Base-by-base conservation (phyloP, 805 yeast species). In the Torulaspora quercuum region DNA sequence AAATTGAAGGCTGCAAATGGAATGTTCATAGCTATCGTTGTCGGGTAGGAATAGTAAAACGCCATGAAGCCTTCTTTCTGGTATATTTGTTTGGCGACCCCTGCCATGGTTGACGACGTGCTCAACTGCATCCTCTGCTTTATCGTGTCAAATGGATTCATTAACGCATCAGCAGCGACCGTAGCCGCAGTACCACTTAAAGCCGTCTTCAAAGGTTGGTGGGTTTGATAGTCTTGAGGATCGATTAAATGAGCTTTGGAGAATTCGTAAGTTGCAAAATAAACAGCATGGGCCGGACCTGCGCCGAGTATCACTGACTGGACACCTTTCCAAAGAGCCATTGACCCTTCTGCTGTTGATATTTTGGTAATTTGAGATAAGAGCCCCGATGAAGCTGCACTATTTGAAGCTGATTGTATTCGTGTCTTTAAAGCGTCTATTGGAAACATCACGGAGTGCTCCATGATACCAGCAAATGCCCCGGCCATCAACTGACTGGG, bases 401-500 rank as follows among this genome's bases (percentile, higher is more conserved):
- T 42, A 13, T 79, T 72, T 7, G 59, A 51, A 1, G 53, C 40
- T 2, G 57, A 50, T 60, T 90, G 98, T 90, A 90, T 86, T 55
- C 98, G 71, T 5, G 97, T 92, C 68, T 90, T 90, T 50, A 90
- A 75, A n/a, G 95, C 90, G 60, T 90, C 98, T 25, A 90, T 78
- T 2, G 98, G 98, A 59, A 80, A 90, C 96, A 90, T 87, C 29
- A 90, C 87, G 1, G 95, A 80, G 63, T 90, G 98, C 60, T 90
- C 98, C 97, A 90, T 86, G 39, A 92, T 86, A 17, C 98, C 98
- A n/a, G 98, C 97, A 65, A 88, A 85, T 0, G 97, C 97, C 7
- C 98, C 98, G 2, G 97, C 97, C 8, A 77, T 57, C 43, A 90
- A 71, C 57, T 89, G 95, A 3, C 95, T 85, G 4, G 77, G 57